Conservation (phyloP, 108 stramenopile species). For the Tribonema minus region DNA sequence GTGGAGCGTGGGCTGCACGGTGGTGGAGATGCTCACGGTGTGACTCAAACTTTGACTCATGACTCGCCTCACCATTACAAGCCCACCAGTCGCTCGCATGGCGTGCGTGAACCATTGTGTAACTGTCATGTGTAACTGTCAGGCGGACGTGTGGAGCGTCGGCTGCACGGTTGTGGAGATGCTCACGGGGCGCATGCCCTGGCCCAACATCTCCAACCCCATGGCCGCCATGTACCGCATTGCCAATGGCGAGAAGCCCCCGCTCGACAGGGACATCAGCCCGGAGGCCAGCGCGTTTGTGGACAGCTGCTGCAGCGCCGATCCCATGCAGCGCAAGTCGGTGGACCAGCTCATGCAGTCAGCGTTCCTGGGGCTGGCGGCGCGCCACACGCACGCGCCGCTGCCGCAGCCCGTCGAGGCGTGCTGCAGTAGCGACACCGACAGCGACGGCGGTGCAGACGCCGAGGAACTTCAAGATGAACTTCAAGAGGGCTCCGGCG, state of each 20-base stretch:
- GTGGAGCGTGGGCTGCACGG: constrained; percentile 66
- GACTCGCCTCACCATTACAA: no score
- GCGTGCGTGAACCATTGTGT: background rate
- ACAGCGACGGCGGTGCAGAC: no score
- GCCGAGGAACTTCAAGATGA: no score
- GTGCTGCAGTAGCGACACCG: no score
- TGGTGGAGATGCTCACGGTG: constrained; percentile 68
- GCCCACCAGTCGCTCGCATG: no score
- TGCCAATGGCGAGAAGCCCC: constrained; percentile 13
- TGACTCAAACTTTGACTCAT: no score
- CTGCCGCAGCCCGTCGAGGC: no score
- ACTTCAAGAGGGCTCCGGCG: no score
- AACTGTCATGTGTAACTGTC: constrained; percentile 23
- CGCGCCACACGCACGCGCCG: background rate
- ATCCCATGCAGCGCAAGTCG: constrained; percentile 10
- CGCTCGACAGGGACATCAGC: constrained; percentile 15
- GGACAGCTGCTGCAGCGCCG: constrained; percentile 5
- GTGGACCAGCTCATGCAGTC: constrained; percentile 24
- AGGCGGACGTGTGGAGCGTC: constrained; percentile 66
- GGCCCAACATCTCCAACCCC: constrained; percentile 36
- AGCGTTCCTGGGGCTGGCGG: background rate
- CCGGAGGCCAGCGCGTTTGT: constrained; percentile 13
- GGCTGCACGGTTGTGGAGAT: constrained; percentile 69
- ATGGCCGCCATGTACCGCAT: constrained; percentile 39
- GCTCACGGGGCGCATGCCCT: constrained; percentile 60